These are phyloP conservation scores for Hanseniaspora singularis DNA, from an alignment of 805 yeast species.

Conservation along the genomic window DNA sequence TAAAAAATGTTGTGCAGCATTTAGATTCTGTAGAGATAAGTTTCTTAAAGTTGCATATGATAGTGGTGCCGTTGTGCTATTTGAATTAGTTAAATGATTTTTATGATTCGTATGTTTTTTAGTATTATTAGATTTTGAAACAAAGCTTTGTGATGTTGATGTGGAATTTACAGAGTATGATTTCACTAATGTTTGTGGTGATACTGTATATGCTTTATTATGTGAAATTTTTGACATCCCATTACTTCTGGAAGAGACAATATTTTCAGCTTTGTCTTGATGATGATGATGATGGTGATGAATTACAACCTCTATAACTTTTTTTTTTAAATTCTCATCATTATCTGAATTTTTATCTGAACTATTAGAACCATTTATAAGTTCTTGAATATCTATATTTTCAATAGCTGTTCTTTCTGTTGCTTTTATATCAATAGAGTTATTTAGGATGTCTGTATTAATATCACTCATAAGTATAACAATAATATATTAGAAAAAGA, in stretches of 20 bases:
- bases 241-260: neutral
- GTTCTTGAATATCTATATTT: neutral
- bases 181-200: slow-evolving; percentile 9
- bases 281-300: slow-evolving; percentile 23
- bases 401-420: neutral
- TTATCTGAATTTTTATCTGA: neutral
- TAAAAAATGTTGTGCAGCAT: slow-evolving; percentile 63
- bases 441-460: neutral
- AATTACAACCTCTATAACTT: slow-evolving; percentile 22
- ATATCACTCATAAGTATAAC: neutral
- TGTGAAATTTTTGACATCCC: slow-evolving; percentile 1
- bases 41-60: slow-evolving; percentile 35
- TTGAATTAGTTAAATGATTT: no score
- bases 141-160: neutral
- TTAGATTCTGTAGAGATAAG: slow-evolving; percentile 57
- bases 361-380: neutral
- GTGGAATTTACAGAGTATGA: neutral
- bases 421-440: neutral
- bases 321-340: neutral
- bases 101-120: neutral
- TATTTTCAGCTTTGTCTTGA: slow-evolving; percentile 13
- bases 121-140: neutral
- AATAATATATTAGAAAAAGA: no score
- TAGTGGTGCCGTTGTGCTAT: neutral
- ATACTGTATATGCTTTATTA: slow-evolving; percentile 1